Evolutionary conservation across 768 basidiomycete species (phyloP).

Genomic region (Lanmaoa rubissima): DNA sequence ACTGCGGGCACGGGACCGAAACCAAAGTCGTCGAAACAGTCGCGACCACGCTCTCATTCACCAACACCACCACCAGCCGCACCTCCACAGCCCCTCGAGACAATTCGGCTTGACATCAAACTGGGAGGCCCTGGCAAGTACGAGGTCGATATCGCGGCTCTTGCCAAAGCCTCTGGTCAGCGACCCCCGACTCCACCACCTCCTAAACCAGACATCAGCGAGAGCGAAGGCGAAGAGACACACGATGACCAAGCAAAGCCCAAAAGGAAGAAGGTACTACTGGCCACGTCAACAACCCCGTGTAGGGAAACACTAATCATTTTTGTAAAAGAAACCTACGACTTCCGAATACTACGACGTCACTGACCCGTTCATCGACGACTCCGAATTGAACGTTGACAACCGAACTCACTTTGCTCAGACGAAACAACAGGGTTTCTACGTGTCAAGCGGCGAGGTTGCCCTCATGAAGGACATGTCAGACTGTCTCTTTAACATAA

Average conservation of each 20-base stretch:
- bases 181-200: slow-evolving; percentile 54
- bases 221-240: slow-evolving; percentile 52
- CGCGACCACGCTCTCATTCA: slow-evolving; percentile 49
- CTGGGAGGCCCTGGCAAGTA: slow-evolving; percentile 76
- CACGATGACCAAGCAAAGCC: slow-evolving; percentile 33
- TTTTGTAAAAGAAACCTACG: slow-evolving; percentile 45
- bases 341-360: slow-evolving; percentile 85
- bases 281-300: slow-evolving; percentile 7
- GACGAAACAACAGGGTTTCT: slow-evolving; percentile 92
- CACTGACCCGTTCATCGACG: slow-evolving; percentile 94
- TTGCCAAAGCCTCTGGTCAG: slow-evolving; percentile 66
- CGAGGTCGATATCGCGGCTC: slow-evolving; percentile 60
- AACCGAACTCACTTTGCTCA: slow-evolving; percentile 88
- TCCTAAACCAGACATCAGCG: slow-evolving; percentile 50
- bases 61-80: slow-evolving; percentile 52
- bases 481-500: slow-evolving; percentile 4
- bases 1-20: slow-evolving; percentile 40
- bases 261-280: slow-evolving; percentile 39
- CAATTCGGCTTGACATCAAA: slow-evolving; percentile 64
- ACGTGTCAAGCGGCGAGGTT: slow-evolving; percentile 86
- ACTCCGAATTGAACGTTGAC: slow-evolving; percentile 89
- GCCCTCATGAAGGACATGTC: slow-evolving; percentile 79
- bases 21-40: slow-evolving; percentile 50
- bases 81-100: slow-evolving; percentile 52
- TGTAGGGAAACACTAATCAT: slow-evolving; percentile 3